These are phyloP conservation scores for Mycena chlorophos DNA, from an alignment of 768 basidiomycete species.

Conservation along the genomic window DNA sequence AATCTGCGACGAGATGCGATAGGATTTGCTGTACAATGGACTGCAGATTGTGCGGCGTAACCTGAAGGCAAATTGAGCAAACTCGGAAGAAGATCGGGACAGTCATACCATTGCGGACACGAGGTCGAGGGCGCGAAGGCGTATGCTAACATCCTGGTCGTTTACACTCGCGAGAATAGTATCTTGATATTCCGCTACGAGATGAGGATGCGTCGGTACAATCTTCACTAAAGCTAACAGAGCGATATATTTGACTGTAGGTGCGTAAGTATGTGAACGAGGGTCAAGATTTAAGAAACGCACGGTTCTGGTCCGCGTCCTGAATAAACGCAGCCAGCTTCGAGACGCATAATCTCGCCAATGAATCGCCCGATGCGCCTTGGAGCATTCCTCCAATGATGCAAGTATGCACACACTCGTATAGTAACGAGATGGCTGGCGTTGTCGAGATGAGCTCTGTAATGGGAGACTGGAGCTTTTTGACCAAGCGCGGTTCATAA, in stretches of 20 bases:
- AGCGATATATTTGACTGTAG: slow-evolving; percentile 95
- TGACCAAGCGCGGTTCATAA: slow-evolving; percentile 88
- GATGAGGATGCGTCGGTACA: slow-evolving; percentile 85
- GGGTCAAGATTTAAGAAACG: slow-evolving; percentile 33
- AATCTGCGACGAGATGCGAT: slow-evolving; percentile 74
- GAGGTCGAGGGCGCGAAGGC: slow-evolving; percentile 93
- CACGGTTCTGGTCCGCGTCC: slow-evolving; percentile 94
- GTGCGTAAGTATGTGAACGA: slow-evolving; percentile 3
- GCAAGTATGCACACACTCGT: slow-evolving; percentile 98
- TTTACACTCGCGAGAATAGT: slow-evolving; percentile 87
- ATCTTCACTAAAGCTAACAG: slow-evolving; percentile 95
- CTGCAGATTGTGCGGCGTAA: slow-evolving; percentile 80
- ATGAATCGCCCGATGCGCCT: slow-evolving; percentile 67
- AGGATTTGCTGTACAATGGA: slow-evolving; percentile 88
- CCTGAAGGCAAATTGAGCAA: slow-evolving; percentile 46
- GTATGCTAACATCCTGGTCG: slow-evolving; percentile 92
- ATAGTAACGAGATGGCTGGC: slow-evolving; percentile 90
- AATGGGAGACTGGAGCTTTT: slow-evolving; percentile 91
- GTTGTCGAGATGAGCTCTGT: slow-evolving; percentile 96
- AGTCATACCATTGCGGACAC: slow-evolving; percentile 84
- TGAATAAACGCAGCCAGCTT: slow-evolving; percentile 91
- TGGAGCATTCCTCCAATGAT: slow-evolving; percentile 97
- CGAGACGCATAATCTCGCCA: slow-evolving; percentile 87
- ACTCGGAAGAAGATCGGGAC: not conserved
- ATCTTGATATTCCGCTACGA: slow-evolving; percentile 89